Evolutionary conservation across 2,329 filamentous ascomycete species (phyloP).

Genomic region (Sordariomycetes sp.): DNA sequence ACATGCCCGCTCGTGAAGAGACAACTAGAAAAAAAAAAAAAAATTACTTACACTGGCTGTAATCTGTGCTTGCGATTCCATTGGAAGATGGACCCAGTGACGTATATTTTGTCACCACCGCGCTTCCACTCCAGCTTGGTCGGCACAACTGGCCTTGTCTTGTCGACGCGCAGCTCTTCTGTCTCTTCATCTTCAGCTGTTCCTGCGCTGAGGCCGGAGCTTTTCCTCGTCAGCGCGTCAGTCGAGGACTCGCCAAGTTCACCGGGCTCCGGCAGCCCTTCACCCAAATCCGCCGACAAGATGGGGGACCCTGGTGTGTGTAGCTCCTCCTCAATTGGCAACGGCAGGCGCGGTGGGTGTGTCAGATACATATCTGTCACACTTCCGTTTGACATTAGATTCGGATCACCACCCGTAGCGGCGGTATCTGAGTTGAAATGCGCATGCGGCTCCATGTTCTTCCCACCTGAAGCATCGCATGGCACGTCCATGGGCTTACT

Average conservation of each 20-base stretch:
- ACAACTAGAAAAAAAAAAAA: background rate
- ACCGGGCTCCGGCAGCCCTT: constrained; percentile 39
- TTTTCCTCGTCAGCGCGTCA: constrained; percentile 41
- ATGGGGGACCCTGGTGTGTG: constrained; percentile 88
- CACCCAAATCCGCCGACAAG: constrained; percentile 58
- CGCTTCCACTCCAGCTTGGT: constrained; percentile 79
- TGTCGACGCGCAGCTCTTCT: constrained; percentile 69
- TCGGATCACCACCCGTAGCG: constrained; percentile 24
- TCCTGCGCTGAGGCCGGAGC: constrained; percentile 48
- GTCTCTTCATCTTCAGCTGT: constrained; percentile 62
- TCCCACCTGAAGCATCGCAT: constrained; percentile 25
- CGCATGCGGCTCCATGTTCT: constrained; percentile 15
- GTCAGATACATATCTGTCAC: constrained; percentile 50
- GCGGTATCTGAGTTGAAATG: constrained; percentile 14
- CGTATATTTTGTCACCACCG: constrained; percentile 82
- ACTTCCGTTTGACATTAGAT: constrained; percentile 43
- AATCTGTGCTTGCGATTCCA: constrained; percentile 94
- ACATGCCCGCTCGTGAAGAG: background rate
- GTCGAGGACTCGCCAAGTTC: constrained; percentile 36
- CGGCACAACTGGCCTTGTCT: constrained; percentile 69
- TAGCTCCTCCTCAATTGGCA: constrained; percentile 88
- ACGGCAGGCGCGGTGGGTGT: constrained; percentile 78
- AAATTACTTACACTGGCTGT: constrained; percentile 64
- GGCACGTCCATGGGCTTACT: constrained; percentile 53
- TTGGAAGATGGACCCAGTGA: constrained; percentile 93